Evolutionary conservation across 169 alveolate species (phyloP), one percentile per base, ranked within the genome.

Genomic region (Theileria annulata): DNA sequence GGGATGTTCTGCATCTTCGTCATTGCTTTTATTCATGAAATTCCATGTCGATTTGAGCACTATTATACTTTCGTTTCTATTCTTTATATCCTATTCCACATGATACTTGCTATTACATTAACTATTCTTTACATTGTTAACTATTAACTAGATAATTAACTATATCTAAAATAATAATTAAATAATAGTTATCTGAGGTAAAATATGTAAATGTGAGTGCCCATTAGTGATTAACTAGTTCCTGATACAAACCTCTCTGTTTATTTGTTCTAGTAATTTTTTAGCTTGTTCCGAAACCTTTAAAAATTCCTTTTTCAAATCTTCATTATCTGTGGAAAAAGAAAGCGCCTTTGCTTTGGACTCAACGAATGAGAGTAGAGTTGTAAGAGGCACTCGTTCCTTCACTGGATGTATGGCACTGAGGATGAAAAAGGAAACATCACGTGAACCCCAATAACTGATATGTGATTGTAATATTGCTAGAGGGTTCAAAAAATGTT

Each of bases 391-490:
- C 19, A 84, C 75, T n/a, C 64, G 42, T 17, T 66, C 83, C 25
- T 70, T 77, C 6, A 54, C 31, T 31, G 51, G 51, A 60, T 70
- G 80, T 19, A 84, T 60, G 30, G 27, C 31, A 30, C 74, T 76
- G 56, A 90, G 78, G 28, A 92, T 89, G 84, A 93, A 93, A 62
- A 93, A 93, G 48, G 92, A 79, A 25, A 91, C 79, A 31, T 93
- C 96, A 66, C 92, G 91, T 25, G 94, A 87, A 28, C 87, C 88
- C 93, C 95, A 93, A 73, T 93, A 93, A 75, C 85, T 91, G 28
- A 88, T 80, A 64, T 93, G 96, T 4, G 96, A 93, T 78, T 93
- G 93, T 3, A 92, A 76, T 35, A 93, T 87, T 30, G 94, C 96
- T 51, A 93, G 78, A 23, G 96, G 95, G 37, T 89, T 87, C 60